phyloP scores from a whole-genome alignment of 345 rosid genomes.

The Raphanus sativus region DNA sequence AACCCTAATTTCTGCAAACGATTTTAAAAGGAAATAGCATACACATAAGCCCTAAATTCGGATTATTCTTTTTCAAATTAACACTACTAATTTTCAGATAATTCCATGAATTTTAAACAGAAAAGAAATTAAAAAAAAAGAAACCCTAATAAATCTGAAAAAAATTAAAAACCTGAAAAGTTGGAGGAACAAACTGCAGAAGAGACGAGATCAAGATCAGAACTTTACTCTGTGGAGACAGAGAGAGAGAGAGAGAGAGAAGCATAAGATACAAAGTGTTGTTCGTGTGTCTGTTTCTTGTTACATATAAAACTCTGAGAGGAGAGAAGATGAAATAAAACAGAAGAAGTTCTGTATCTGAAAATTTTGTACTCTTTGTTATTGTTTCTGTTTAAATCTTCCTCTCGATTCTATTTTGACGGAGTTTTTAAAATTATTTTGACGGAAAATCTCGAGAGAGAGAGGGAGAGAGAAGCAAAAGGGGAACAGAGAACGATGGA shows the following conservation, averaged over 20 bases:
- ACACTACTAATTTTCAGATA: neutral
- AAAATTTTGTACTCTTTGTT: conserved; percentile 20
- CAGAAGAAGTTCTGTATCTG: conserved; percentile 8
- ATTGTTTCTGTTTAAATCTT: neutral
- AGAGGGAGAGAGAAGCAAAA: neutral
- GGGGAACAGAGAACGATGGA: conserved; percentile 50
- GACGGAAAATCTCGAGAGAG: conserved; percentile 19
- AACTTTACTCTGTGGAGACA: conserved; percentile 44
- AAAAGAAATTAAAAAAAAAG: neutral
- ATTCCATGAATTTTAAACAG: neutral
- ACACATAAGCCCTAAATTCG: conserved; percentile 15
- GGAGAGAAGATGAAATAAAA: neutral
- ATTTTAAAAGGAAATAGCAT: neutral
- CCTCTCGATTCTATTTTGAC: conserved; percentile 12
- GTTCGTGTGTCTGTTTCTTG: conserved; percentile 9
- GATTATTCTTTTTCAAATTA: neutral
- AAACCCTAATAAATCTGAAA: conserved; percentile 28
- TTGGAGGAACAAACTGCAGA: conserved; percentile 27
- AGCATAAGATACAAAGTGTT: conserved; percentile 4
- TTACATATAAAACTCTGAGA: conserved; percentile 15
- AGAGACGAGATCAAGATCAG: conserved; percentile 45
- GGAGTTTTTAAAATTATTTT: neutral
- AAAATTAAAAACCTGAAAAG: conserved; percentile 27
- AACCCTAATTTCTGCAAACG: conserved; percentile 23
- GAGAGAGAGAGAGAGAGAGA: conserved; percentile 7